Percentiles rank a stretch among this genome's conserved stretches.
phyloP scores from a whole-genome alignment of 768 basidiomycete species.

The Leccinellum luteum region DNA sequence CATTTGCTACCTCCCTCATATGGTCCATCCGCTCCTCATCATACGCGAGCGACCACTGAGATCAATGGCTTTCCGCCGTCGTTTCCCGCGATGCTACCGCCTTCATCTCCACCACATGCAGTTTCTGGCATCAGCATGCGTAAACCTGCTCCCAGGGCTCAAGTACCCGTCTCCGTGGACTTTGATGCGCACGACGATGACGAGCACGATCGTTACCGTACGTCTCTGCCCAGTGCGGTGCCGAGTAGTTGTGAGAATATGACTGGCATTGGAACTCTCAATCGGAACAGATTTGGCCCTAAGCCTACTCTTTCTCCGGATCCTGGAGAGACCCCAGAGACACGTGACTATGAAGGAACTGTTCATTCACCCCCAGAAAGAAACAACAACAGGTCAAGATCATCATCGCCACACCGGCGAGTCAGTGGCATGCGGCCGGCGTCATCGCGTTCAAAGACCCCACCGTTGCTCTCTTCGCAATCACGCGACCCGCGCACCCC shows the following conservation, averaged over 20 bases:
- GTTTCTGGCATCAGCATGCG: conserved; percentile 44
- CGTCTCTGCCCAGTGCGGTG: conserved; percentile 53
- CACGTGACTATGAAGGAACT: conserved; percentile 17
- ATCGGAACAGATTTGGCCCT: conserved; percentile 25
- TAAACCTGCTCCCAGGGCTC: conserved; percentile 63
- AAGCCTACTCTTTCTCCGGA: conserved; percentile 15
- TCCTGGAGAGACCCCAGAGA: conserved; percentile 10
- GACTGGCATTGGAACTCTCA: conserved; percentile 58
- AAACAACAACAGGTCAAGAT: conserved; percentile 17
- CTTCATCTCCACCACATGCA: conserved; percentile 21
- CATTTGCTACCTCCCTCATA: conserved; percentile 18
- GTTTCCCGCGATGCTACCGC: conserved; percentile 16
- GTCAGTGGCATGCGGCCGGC: conserved; percentile 32
- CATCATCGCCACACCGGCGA: conserved; percentile 25
- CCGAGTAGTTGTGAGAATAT: conserved; percentile 54
- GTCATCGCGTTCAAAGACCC: conserved; percentile 39
- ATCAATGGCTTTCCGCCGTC: conserved; percentile 20
- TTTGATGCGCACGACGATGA: conserved; percentile 37
- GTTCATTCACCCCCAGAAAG: conserved; percentile 17
- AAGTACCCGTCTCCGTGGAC: conserved; percentile 58
- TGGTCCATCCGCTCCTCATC: conserved; percentile 23
- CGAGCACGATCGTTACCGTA: conserved; percentile 35
- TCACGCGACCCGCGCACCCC: conserved; percentile 25
- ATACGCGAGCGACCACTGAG: conserved; percentile 37
- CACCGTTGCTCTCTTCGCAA: conserved; percentile 37